Conservation (phyloP, 2,329 filamentous ascomycete genomes). For the Teratosphaeria nubilosa region DNA sequence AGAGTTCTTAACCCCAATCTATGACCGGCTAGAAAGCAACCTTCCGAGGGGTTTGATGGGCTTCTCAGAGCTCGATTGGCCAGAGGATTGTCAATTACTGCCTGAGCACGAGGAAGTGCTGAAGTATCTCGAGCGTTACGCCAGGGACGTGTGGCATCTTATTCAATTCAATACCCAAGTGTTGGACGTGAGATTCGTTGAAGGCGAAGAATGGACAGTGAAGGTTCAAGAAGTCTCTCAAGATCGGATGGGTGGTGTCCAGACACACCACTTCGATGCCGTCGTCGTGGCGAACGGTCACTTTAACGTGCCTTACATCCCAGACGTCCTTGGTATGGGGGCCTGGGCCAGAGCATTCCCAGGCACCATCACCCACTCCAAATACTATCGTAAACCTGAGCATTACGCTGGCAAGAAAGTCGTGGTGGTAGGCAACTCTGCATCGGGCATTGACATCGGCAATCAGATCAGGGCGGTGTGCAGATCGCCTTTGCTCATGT, state of each 20-base stretch:
- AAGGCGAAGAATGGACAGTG: constrained; percentile 47
- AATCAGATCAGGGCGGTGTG: constrained; percentile 59
- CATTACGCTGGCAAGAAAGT: constrained; percentile 59
- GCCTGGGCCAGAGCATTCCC: constrained; percentile 32
- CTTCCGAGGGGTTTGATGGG: constrained; percentile 74
- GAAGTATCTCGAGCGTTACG: constrained; percentile 64
- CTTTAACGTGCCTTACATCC: constrained; percentile 38
- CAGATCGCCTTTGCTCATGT: constrained; percentile 52
- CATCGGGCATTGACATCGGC: constrained; percentile 76
- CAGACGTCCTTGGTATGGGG: constrained; percentile 30
- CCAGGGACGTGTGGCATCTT: constrained; percentile 54
- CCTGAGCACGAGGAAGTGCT: constrained; percentile 62
- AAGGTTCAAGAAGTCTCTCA: constrained; percentile 29
- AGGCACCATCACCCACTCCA: constrained; percentile 47
- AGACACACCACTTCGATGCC: constrained; percentile 44
- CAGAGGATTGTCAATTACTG: constrained; percentile 56
- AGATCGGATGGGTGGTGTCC: constrained; percentile 20
- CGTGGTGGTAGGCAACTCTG: constrained; percentile 72
- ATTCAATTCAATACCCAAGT: constrained; percentile 65
- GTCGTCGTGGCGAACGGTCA: constrained; percentile 40
- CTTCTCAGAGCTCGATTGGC: constrained; percentile 53
- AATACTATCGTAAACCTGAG: constrained; percentile 61
- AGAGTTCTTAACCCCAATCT: constrained; percentile 71
- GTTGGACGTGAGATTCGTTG: constrained; percentile 39
- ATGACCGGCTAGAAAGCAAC: constrained; percentile 75